Conservation (phyloP, 1,139 yeast genomes). For the Candida glucosophila region DNA sequence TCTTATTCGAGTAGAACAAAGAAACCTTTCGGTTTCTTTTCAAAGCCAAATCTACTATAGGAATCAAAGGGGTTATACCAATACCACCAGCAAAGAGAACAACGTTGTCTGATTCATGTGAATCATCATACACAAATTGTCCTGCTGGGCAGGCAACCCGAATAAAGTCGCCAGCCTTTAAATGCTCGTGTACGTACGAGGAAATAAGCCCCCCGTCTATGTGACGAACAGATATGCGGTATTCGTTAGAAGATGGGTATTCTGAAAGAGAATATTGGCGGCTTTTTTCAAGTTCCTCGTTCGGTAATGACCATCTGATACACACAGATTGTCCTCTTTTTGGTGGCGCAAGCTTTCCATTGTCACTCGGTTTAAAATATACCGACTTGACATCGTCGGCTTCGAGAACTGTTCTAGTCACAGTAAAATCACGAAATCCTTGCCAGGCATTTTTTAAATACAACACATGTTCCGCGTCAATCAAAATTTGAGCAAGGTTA, state of each 20-base stretch:
- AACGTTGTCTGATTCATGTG: slow-evolving; percentile 15
- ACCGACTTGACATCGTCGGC: slow-evolving; percentile 42
- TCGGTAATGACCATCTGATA: slow-evolving; percentile 31
- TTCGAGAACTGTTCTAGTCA: slow-evolving; percentile 36
- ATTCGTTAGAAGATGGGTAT: slow-evolving; percentile 21
- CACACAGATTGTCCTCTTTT: slow-evolving; percentile 58
- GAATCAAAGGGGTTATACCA: slow-evolving; percentile 57
- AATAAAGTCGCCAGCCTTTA: slow-evolving; percentile 42
- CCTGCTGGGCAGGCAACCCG: slow-evolving; percentile 57
- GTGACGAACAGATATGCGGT: slow-evolving; percentile 46
- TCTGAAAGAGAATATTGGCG: slow-evolving; percentile 49
- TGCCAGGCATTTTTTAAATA: slow-evolving; percentile 44
- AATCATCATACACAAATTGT: slow-evolving; percentile 31
- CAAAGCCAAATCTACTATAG: slow-evolving; percentile 38
- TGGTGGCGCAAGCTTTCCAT: slow-evolving; percentile 23
- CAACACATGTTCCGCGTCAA: slow-evolving; percentile 42
- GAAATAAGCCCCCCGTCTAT: slow-evolving; percentile 46
- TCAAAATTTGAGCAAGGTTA: slow-evolving; percentile 53
- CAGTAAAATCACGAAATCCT: slow-evolving; percentile 46
- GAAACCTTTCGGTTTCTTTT: slow-evolving; percentile 17
- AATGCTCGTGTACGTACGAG: slow-evolving; percentile 37
- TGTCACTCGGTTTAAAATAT: slow-evolving; percentile 42
- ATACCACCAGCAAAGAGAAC: slow-evolving; percentile 52
- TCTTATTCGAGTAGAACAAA: slow-evolving; percentile 22
- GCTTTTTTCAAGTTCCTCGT: slow-evolving; percentile 23